Evolutionary conservation across 2,329 filamentous ascomycete species (phyloP), one percentile per base, ranked within the genome.

Genomic region (Tetracladium maxilliforme): DNA sequence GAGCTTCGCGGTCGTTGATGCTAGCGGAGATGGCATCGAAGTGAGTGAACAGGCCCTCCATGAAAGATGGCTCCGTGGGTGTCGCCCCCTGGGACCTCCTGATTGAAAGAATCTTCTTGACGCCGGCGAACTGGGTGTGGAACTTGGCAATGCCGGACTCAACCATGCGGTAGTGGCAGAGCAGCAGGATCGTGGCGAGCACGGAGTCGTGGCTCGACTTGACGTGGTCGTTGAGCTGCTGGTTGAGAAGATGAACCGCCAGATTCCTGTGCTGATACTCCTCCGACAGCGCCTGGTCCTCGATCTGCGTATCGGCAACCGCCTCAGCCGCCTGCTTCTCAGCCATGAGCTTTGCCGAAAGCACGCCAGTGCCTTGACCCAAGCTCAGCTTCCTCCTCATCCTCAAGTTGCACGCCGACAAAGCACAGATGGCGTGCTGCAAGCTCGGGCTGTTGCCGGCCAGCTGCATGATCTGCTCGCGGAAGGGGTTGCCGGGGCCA

Each of bases 61-160:
- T 87, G 86, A 86, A 94, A 9, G 74, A 70, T n/a, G n/a, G n/a
- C 30, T 82, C 78, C 32, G 84, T 79, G 25, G 71, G 56, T 9
- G 59, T 59, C 22, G 68, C 48, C 41, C 71, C 41, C 45, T 63
- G 51, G 44, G 69, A 58, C 35, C 77, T 68, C 30, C 84, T 68
- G 54, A 93, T 69, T 4, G 74, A 69, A 8, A 94, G 64, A 16
- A 95, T 71, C 56, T 92, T 92, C 52, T 84, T 86, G 19, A 94
- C 84, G 1, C 87, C 86, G 1, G 83, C 83, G 41, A 94, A 84
- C 45, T 94, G 87, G 0, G 81, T 90, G 37, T 84, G 81, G 52
- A 94, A 94, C 41, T 87, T 87, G 12, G 82, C 83, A 37, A 94
- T 76, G 4, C 87, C 87, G 2, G 81, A 90, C 49, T 94, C 86